Percentiles rank a stretch among this genome's conserved stretches.
phyloP scores from a whole-genome alignment of 2,329 filamentous ascomycete genomes.

The Tricladium varicosporioides region DNA sequence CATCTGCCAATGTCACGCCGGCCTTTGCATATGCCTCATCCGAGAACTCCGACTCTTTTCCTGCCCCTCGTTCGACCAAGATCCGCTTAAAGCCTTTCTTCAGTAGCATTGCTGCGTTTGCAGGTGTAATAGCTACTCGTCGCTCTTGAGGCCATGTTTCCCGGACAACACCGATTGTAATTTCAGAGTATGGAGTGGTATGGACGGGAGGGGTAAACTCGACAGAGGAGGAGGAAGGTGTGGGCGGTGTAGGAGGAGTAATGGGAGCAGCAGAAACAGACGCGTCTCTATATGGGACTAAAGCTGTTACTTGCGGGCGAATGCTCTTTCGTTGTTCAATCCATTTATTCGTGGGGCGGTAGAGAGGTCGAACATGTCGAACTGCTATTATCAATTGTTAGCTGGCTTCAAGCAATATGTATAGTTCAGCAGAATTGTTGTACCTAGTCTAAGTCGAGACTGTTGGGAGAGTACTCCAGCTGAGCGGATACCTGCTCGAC shows the following conservation, averaged over 20 bases:
- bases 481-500: conserved; percentile 25
- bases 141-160: conserved; percentile 79
- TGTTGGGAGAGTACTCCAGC: conserved; percentile 7
- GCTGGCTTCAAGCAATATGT: neutral
- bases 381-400: conserved; percentile 14
- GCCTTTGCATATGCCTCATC: conserved; percentile 76
- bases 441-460: conserved; percentile 19
- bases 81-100: conserved; percentile 83
- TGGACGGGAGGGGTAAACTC: conserved; percentile 18
- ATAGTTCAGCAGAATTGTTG: neutral
- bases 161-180: conserved; percentile 75
- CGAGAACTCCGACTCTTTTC: conserved; percentile 70
- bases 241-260: too few relatives aligned
- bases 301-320: conserved; percentile 17
- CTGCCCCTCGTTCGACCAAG: conserved; percentile 79
- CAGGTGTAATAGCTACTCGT: conserved; percentile 80
- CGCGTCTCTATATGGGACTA: conserved; percentile 18
- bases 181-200: conserved; percentile 60
- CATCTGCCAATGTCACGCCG: conserved; percentile 74
- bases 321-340: conserved; percentile 17
- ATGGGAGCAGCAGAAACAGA: conserved; percentile 6
- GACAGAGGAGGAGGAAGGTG: conserved; percentile 4
- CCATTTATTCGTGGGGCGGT: conserved; percentile 23
- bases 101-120: conserved; percentile 76
- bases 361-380: conserved; percentile 22